Evolutionary conservation across 129 eudicot species (phyloP).

Genomic region (Solidago caesia): DNA sequence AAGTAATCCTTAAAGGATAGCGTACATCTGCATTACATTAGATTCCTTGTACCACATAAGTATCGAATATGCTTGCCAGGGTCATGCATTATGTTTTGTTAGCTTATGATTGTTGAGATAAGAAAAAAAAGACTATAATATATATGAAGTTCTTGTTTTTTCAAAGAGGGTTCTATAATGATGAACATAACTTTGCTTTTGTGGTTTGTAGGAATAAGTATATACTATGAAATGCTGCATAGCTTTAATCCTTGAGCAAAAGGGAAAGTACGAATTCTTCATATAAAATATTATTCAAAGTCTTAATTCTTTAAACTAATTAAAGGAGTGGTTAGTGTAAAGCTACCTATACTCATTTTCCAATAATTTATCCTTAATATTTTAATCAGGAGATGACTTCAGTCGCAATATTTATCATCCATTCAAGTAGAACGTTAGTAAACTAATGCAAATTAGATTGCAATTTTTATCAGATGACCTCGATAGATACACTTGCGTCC

Average conservation of each 20-base stretch:
- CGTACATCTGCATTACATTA: slow-evolving; percentile 6
- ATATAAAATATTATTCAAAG: slow-evolving; percentile 19
- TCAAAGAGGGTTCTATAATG: slow-evolving; percentile 14
- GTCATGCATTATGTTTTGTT: slow-evolving; percentile 9
- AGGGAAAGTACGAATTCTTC: slow-evolving; percentile 23
- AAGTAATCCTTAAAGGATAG: slow-evolving; percentile 1
- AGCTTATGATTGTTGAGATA: background rate
- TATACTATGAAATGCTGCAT: slow-evolving; percentile 16
- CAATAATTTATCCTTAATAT: background rate
- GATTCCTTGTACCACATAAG: slow-evolving; percentile 14
- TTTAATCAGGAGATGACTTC: slow-evolving; percentile 10
- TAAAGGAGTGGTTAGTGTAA: slow-evolving; percentile 29
- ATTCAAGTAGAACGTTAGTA: slow-evolving; percentile 6
- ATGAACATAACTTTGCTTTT: slow-evolving; percentile 29
- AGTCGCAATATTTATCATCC: background rate
- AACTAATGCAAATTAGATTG: background rate
- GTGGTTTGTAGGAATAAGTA: slow-evolving; percentile 18
- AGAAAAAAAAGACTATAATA: background rate
- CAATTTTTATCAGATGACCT: background rate
- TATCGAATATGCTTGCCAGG: slow-evolving; percentile 11
- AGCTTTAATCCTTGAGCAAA: slow-evolving; percentile 18
- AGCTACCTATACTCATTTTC: slow-evolving; percentile 17
- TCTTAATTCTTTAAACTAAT: slow-evolving; percentile 8
- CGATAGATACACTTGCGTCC: slow-evolving; percentile 5
- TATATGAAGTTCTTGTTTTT: slow-evolving; percentile 8